Evolutionary conservation across 1,139 yeast genomes (phyloP), one percentile per base, ranked within the genome.

Genomic region (Pneumocystis oryctolagi): DNA sequence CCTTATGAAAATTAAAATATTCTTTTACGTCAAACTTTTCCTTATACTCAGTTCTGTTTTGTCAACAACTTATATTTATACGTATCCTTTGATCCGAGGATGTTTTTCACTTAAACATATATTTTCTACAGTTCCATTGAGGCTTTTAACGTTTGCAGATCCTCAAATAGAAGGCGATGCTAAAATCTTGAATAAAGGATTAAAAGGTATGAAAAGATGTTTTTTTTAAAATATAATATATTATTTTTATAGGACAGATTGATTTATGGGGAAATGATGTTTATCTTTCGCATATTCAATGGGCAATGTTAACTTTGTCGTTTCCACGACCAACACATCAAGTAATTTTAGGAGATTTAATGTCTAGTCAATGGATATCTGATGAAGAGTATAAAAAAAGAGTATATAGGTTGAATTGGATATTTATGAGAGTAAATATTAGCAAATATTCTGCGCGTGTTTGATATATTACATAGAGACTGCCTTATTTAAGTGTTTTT

Each of bases 331-430:
- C 98, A 0, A 80, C 84, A 35, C 90, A 85, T 73, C 90, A 88
- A 12, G 95, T 89, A 0, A 64, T 67, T 12, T 80, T 92, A 83
- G 98, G 98, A 0, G 98, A 92, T 73, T 78, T 89, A 67, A 83
- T 92, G 67, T 87, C 96, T n/a, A 85, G 94, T 16, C 98, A 92
- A 75, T 92, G 98, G 97, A 89, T 92, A 67, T 79, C 80, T 58
- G 96, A 89, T 73, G 80, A 83, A 18, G 97, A 90, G 73, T 92
- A 88, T 73, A 84, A 80, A 72, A 82, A 84, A 70, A 79, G 98
- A 65, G 87, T 62, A 92, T 0, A 78, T 78, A 66, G 76, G 97
- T 66, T 89, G 82, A 71, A 81, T 8, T 12, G n/a, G 4, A 28
- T 25, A 1, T 47, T 83, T 63, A 82, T 62, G 14, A 68, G 73